phyloP scores from a whole-genome alignment of 495 filamentous ascomycete genomes.

The Amorphotheca resinae region DNA sequence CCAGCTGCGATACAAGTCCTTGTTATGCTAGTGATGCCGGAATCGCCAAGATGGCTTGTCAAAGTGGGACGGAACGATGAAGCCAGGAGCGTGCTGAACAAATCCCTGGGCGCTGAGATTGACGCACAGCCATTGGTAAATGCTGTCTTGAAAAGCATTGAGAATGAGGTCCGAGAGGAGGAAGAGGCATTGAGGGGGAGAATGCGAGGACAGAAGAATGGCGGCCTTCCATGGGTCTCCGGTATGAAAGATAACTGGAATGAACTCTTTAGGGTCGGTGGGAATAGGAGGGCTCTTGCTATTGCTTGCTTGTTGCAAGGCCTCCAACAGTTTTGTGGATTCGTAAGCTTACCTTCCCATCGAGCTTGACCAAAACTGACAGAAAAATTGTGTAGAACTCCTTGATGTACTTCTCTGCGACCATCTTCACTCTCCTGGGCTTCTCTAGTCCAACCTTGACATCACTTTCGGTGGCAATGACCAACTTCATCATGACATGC shows the following conservation, averaged over 20 bases:
- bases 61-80: conserved; percentile 45
- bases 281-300: conserved; percentile 64
- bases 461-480: conserved; percentile 66
- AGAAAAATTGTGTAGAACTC: conserved; percentile 48
- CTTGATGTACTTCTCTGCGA: conserved; percentile 92
- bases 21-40: conserved; percentile 58
- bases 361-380: background rate
- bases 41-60: conserved; percentile 79
- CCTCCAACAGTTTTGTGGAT: conserved; percentile 83
- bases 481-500: conserved; percentile 74
- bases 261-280: conserved; percentile 45
- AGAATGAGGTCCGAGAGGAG: conserved; percentile 57
- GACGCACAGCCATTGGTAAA: conserved; percentile 36
- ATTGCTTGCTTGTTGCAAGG: conserved; percentile 81
- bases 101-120: conserved; percentile 45
- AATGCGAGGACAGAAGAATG: conserved; percentile 16
- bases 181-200: conserved; percentile 33
- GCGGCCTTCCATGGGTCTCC: conserved; percentile 11
- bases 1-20: conserved; percentile 61
- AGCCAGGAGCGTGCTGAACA: conserved; percentile 50
- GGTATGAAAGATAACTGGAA: conserved; percentile 32
- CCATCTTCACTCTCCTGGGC: conserved; percentile 70
- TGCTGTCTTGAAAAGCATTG: conserved; percentile 48
- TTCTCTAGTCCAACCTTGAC: conserved; percentile 73
- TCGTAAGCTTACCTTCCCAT: conserved; percentile 36